phyloP scores from a whole-genome alignment of 805 yeast genomes.

The Saccharomycopsis sp. region DNA sequence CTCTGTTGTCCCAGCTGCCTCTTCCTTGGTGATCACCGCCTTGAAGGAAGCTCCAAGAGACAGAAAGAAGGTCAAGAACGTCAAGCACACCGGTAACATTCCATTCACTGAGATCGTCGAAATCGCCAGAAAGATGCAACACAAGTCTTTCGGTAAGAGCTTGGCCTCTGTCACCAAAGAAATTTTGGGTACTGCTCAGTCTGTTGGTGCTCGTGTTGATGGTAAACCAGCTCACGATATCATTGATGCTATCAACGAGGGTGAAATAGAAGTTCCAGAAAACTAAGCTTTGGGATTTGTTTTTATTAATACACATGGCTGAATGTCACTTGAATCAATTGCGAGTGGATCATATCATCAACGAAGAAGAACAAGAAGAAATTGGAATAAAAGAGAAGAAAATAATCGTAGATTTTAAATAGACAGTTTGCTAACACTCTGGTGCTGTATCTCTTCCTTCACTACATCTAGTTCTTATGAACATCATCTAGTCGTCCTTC shows the following conservation, averaged over 20 bases:
- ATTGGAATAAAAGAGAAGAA: too few relatives aligned
- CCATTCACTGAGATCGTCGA: conserved; percentile 94
- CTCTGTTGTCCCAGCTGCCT: conserved; percentile 99
- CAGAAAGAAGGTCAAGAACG: conserved; percentile 99
- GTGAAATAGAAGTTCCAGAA: conserved; percentile 92
- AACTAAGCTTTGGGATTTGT: conserved; percentile 43
- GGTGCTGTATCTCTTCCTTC: conserved; percentile 51
- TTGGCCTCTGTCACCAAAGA: conserved; percentile 97
- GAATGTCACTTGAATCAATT: too few relatives aligned
- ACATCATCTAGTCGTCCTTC: conserved; percentile 5
- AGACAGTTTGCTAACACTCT: conserved; percentile 84
- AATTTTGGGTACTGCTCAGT: conserved; percentile 99
- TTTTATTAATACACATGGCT: conserved; percentile 11
- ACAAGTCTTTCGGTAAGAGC: conserved; percentile 96
- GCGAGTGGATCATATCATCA: too few relatives aligned
- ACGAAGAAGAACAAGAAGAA: too few relatives aligned
- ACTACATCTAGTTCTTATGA: background rate
- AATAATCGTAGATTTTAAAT: background rate
- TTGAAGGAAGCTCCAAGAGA: conserved; percentile 99
- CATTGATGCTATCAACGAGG: conserved; percentile 97
- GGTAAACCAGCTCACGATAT: conserved; percentile 99
- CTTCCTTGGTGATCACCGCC: conserved; percentile 97
- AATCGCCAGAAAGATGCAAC: conserved; percentile 96
- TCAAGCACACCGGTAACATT: conserved; percentile 98
- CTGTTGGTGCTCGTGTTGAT: conserved; percentile 98